These are phyloP conservation scores for Auriculariales sp. DNA, from an alignment of 768 basidiomycete species.

Conservation along the genomic window DNA sequence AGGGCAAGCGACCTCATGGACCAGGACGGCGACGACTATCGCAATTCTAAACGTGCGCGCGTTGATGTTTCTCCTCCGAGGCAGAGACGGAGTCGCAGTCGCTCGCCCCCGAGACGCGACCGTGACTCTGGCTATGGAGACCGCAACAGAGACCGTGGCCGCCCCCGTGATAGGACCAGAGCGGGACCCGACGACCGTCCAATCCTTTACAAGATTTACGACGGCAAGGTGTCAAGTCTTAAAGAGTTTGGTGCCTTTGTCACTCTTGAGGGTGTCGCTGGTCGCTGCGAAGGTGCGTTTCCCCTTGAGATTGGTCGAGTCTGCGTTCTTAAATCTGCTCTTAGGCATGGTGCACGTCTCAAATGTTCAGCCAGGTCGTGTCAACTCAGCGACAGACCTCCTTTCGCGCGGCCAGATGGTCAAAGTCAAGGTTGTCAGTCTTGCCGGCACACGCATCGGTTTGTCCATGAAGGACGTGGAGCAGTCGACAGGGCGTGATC, in stretches of 20 bases:
- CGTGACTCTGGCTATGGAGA: constrained; percentile 14
- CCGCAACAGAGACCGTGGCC: constrained; percentile 25
- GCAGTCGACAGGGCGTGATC: constrained; percentile 75
- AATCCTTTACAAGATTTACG: constrained; percentile 87
- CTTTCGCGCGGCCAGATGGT: constrained; percentile 72
- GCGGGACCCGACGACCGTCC: constrained; percentile 59
- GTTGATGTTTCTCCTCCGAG: constrained; percentile 32
- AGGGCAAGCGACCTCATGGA: constrained; percentile 18
- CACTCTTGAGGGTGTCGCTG: constrained; percentile 70
- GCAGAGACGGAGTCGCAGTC: constrained; percentile 26
- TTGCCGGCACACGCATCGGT: constrained; percentile 65
- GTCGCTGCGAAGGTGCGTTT: constrained; percentile 73
- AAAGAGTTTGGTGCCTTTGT: constrained; percentile 98
- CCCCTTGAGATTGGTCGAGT: constrained; percentile 4
- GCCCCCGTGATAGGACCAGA: constrained; percentile 12
- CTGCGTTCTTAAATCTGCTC: neutral
- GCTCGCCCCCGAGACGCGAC: constrained; percentile 45
- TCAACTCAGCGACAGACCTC: constrained; percentile 76
- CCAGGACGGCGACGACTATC: constrained; percentile 21
- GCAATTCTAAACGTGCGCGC: constrained; percentile 47
- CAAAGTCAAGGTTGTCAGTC: constrained; percentile 94
- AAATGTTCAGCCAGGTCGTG: constrained; percentile 74
- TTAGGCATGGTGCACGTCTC: constrained; percentile 97
- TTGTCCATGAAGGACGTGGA: constrained; percentile 99
- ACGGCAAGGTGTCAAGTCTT: constrained; percentile 67